phyloP scores from a whole-genome alignment of 148 eudicot species.

The Camellia lanceoleosa region DNA sequence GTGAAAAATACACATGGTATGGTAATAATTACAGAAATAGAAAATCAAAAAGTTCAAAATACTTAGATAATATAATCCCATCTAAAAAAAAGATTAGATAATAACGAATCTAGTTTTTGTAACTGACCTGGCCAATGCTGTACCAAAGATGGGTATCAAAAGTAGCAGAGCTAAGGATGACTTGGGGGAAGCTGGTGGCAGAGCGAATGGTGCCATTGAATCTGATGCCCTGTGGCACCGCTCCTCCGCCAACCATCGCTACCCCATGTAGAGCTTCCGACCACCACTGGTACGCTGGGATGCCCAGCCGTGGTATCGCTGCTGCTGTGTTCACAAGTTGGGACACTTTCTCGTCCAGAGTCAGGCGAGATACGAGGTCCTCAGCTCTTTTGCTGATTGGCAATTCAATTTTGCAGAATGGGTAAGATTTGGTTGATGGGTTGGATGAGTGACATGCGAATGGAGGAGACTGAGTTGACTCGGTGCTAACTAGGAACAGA shows the following conservation, averaged over 20 bases:
- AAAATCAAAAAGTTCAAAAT: too few relatives aligned
- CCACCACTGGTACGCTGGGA: constrained; percentile 84
- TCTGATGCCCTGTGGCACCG: constrained; percentile 34
- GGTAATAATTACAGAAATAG: too few relatives aligned
- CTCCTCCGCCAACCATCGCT: constrained; percentile 11
- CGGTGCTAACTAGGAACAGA: background rate
- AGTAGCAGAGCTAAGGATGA: constrained; percentile 68
- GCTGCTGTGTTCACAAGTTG: constrained; percentile 56
- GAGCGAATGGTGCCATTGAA: constrained; percentile 34
- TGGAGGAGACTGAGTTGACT: constrained; percentile 26
- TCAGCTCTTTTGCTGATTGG: constrained; percentile 33
- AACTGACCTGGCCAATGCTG: constrained; percentile 71
- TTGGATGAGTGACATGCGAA: constrained; percentile 40
- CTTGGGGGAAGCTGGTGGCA: constrained; percentile 83
- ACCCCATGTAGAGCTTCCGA: constrained; percentile 79
- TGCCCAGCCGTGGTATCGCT: constrained; percentile 54
- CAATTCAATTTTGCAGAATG: constrained; percentile 40
- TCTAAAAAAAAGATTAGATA: too few relatives aligned
- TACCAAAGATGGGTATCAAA: constrained; percentile 79
- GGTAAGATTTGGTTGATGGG: constrained; percentile 30
- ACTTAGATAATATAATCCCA: too few relatives aligned
- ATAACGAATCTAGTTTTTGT: too few relatives aligned
- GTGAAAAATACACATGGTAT: too few relatives aligned
- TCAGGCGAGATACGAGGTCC: constrained; percentile 50
- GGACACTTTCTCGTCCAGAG: constrained; percentile 52